A percentile compares a stretch with the other conserved stretches of the same genome.
Evolutionary conservation across 768 basidiomycete species (phyloP).

Genomic region (Imleria badia): DNA sequence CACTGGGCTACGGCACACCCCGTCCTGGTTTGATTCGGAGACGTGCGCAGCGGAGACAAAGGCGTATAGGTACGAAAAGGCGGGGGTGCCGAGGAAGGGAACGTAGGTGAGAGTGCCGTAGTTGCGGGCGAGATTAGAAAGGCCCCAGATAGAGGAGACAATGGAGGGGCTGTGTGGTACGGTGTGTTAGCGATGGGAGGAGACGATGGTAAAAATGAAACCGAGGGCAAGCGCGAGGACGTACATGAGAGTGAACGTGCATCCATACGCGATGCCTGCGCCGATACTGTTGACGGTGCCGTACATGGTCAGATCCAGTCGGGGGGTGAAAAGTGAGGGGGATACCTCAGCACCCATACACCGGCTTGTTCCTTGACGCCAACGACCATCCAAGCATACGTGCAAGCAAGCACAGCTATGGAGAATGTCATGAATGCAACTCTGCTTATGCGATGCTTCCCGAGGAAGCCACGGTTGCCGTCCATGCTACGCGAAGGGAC

Average conservation of each 20-base stretch:
- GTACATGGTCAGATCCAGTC: background rate
- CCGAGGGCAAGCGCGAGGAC: conserved; percentile 26
- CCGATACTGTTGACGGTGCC: conserved; percentile 49
- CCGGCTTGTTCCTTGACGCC: conserved; percentile 47
- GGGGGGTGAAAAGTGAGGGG: background rate
- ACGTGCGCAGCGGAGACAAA: conserved; percentile 57
- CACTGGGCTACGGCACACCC: conserved; percentile 51
- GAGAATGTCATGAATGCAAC: conserved; percentile 56
- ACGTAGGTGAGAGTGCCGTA: conserved; percentile 75
- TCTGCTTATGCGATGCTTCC: conserved; percentile 60
- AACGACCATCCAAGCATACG: conserved; percentile 56
- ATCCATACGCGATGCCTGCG: conserved; percentile 68
- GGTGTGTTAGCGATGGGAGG: background rate
- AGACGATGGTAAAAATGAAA: background rate
- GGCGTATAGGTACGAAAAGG: conserved; percentile 81
- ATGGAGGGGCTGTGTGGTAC: conserved; percentile 50
- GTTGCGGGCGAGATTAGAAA: conserved; percentile 69
- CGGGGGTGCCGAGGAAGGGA: conserved; percentile 70
- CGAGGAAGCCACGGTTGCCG: conserved; percentile 29
- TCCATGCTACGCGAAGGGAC: conserved; percentile 41
- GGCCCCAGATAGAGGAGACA: conserved; percentile 70
- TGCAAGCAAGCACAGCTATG: conserved; percentile 45
- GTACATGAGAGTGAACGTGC: conserved; percentile 69
- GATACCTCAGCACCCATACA: conserved; percentile 71
- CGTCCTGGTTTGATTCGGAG: conserved; percentile 9